phyloP scores from a whole-genome alignment of 2,329 filamentous ascomycete species.

The Hansfordia pulvinata region DNA sequence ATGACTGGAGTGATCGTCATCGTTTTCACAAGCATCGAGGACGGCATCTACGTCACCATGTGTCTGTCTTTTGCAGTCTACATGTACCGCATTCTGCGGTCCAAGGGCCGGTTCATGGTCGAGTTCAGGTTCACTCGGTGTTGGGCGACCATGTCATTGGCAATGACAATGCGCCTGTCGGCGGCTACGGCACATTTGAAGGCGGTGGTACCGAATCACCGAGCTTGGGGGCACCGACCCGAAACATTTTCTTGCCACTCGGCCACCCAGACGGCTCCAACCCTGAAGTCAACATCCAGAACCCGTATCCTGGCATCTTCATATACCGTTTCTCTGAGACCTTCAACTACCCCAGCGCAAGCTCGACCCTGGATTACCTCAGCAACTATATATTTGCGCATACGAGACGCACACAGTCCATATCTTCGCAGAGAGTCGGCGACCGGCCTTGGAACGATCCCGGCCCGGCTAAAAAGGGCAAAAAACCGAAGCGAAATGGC shows the following conservation, averaged over 20 bases:
- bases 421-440: slow-evolving; percentile 49
- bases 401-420: slow-evolving; percentile 64
- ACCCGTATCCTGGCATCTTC: slow-evolving; percentile 83
- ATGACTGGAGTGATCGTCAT: slow-evolving; percentile 86
- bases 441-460: slow-evolving; percentile 95
- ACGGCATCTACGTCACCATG: slow-evolving; percentile 84
- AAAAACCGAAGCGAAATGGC: too few relatives aligned
- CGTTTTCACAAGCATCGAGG: slow-evolving; percentile 77
- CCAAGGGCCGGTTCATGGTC: slow-evolving; percentile 73
- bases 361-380: slow-evolving; percentile 73
- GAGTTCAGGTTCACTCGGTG: slow-evolving; percentile 71
- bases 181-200: slow-evolving; percentile 43
- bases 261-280: slow-evolving; percentile 86
- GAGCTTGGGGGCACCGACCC: slow-evolving; percentile 19
- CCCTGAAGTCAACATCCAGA: slow-evolving; percentile 63
- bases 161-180: slow-evolving; percentile 34
- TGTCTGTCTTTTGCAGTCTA: slow-evolving; percentile 63
- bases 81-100: slow-evolving; percentile 71
- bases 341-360: slow-evolving; percentile 92
- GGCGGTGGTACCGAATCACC: slow-evolving; percentile 27
- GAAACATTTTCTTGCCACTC: slow-evolving; percentile 79
- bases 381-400: slow-evolving; percentile 51
- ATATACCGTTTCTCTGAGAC: slow-evolving; percentile 92
- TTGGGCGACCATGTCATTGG: slow-evolving; percentile 62
- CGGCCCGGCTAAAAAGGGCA: slow-evolving; percentile 46